phyloP scores from a whole-genome alignment of 2,329 filamentous ascomycete species.

The Uncinocarpus reesii region DNA sequence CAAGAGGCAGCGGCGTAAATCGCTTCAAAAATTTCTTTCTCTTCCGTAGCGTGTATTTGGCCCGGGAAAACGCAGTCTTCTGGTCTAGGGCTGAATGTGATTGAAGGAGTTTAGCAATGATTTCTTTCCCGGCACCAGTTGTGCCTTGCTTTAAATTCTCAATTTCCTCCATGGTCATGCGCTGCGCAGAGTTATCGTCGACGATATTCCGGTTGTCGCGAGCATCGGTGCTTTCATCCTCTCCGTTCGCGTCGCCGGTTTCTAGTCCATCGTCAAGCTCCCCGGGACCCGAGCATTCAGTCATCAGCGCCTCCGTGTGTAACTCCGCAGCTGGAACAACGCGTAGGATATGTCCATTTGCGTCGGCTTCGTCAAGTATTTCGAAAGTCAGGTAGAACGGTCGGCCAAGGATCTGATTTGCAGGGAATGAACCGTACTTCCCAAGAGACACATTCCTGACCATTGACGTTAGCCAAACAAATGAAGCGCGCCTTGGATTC shows the following conservation, averaged over 20 bases:
- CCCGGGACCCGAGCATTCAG: constrained; percentile 27
- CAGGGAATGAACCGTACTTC: constrained; percentile 84
- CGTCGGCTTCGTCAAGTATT: constrained; percentile 59
- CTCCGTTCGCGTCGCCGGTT: constrained; percentile 20
- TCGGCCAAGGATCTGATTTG: constrained; percentile 80
- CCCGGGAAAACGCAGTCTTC: constrained; percentile 86
- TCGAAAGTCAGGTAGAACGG: constrained; percentile 90
- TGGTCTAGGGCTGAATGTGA: constrained; percentile 84
- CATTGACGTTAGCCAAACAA: constrained; percentile 20
- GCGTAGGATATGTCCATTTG: constrained; percentile 55
- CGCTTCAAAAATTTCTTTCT: constrained; percentile 84
- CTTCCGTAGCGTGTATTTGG: constrained; percentile 93
- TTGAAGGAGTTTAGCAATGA: constrained; percentile 85
- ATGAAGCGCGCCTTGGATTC: not conserved
- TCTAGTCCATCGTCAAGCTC: constrained; percentile 31
- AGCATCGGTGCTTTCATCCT: constrained; percentile 38
- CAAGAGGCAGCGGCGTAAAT: constrained; percentile 75
- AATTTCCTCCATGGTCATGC: constrained; percentile 60
- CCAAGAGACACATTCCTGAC: constrained; percentile 72
- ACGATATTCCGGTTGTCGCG: constrained; percentile 55
- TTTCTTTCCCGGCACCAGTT: constrained; percentile 68
- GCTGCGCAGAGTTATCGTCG: constrained; percentile 60
- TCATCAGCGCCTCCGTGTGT: constrained; percentile 63
- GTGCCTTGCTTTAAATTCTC: constrained; percentile 62
- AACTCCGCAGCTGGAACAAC: constrained; percentile 72